Base-by-base conservation (phyloP, 176 grass and related monocot species). In the Oryza officinalis region DNA sequence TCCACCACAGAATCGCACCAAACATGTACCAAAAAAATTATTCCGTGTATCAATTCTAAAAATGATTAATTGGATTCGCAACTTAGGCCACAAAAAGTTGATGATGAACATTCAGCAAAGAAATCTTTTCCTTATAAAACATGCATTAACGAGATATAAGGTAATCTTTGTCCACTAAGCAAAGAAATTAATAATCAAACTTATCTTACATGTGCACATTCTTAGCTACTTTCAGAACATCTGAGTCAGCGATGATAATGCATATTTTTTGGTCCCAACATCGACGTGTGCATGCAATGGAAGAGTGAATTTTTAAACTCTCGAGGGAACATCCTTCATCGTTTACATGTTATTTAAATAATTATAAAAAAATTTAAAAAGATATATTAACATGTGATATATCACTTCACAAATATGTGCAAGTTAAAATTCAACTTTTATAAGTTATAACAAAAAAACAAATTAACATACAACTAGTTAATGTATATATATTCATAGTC, bases 1-100 rank as follows among this genome's bases (percentile, higher is more conserved):
- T 63, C 77, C 78, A 81, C 38, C 64, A 67, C 52, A 65, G 9
- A 20, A 41, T 57, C 52, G 22, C 52, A 57, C 83, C 83, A 13
- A 75, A 52, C 88, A 65, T 72, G 49, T 60, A 28, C 32, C 32
- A 68, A 38, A 5, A 15, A 27, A 14, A 25, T 54, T 43, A 25
- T 15, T 71, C 40, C 33, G 5, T 12, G 31, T 80, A 2, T 57
- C 12, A 33, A 33, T 33, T 81, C 8, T 4, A 33, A 73, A 75
- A 45, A 57, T 57, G 10, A 66, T 43, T 61, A 80, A 66, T 43
- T 61, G 74, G 23, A 32, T 69, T 80, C 80, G 61, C 63, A 68
- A 79, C 38, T 17, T 32, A 83, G 66, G 74, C 57, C 52, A 73
- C 9, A 6, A 27, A 83, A 73, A 67, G 57, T 11, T 31, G 38